Evolutionary conservation across 2,329 filamentous ascomycete species (phyloP), one percentile per base, ranked within the genome.

Genomic region (Stachybotrys echinatus): DNA sequence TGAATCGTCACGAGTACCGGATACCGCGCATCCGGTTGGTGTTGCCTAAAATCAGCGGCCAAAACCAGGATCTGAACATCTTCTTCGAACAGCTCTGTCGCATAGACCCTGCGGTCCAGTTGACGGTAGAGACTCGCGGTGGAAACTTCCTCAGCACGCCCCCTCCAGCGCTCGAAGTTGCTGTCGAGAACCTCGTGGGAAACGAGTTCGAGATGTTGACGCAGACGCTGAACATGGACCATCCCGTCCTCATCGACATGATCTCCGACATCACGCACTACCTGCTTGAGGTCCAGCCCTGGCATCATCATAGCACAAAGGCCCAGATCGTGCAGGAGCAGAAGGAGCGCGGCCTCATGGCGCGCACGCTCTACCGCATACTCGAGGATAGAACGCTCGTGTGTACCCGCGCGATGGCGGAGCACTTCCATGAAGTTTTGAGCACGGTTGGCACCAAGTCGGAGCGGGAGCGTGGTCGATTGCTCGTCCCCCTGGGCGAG

Each of bases 261-360:
- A 63, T 69, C 31, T 72, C 70, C 1, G 70, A 73, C 47, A 59
- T 72, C 12, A 72, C 69, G 1, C 70, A 73, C 38, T 50, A 58
- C 8, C 48, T 54, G 3, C 65, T 71, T 6, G 53, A 63, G 18
- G 61, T 65, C 1, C 57, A 66, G 48, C 58, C 61, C 4, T 70
- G 66, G 63, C 66, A 70, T 42, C 61, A 59, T 3, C 52, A 50
- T 12, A 63, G 62, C 3, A 70, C 67, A 5, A 54, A 59, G 4
- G 52, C 55, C 2, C 66, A 69, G 45, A 71, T 71, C 45, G 61
- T 66, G 6, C 64, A 71, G 47, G 65, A 70, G 50, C 64, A 61
- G 14, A 44, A 45, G 6, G 50, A 60, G 2, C 63, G 55, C 2
- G 64, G 67, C 5, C 53, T 66, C 27, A 69, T 69, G 67, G 60